Evolutionary conservation across 140 eudicot genomes (phyloP), one percentile per base, ranked within the genome.

Genomic region (Erigeron philadelphicus): DNA sequence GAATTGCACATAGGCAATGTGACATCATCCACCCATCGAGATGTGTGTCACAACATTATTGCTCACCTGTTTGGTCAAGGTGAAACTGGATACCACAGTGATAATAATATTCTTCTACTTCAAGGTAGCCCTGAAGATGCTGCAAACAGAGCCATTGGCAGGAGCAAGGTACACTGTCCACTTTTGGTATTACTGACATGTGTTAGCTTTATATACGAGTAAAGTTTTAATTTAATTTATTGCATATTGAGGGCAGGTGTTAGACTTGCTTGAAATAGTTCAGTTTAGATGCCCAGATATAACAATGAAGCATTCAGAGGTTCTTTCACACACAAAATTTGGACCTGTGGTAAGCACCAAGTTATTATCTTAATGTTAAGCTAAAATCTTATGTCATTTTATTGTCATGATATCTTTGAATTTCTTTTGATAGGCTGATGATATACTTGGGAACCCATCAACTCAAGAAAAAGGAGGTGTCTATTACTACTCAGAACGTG

Each of bases 401-500:
- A 18, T 54, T 46, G 10, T 67, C 5, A 35, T 59, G 59, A 19
- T 55, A 3, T 61, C 16, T 31, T 49, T 11, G n/a, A 61, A 16
- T 35, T 78, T 25, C 31, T 48, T 59, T 61, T 67, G 70, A 40
- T 68, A 93, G 98, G 98, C 85, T 63, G 98, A 93, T 67, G 98
- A 93, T 79, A 83, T 89, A 62, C 96, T 93, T 55, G 84, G 87
- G 68, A 81, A 81, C 67, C 84, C 95, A 23, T 45, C 80, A 53
- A 74, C 86, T 55, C 78, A 84, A 57, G 95, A 79, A 75, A 86
- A 84, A 72, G 94, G 88, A 42, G 90, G 94, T 67, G 81, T 89
- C 8, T 93, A 93, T 84, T 93, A 83, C 81, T 86, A 77, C 79
- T 93, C 98, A 16, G 98, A 93, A 59, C 96, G 98, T 45, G 98